phyloP scores from a whole-genome alignment of 2,329 filamentous ascomycete species.

The Curvularia sp. region DNA sequence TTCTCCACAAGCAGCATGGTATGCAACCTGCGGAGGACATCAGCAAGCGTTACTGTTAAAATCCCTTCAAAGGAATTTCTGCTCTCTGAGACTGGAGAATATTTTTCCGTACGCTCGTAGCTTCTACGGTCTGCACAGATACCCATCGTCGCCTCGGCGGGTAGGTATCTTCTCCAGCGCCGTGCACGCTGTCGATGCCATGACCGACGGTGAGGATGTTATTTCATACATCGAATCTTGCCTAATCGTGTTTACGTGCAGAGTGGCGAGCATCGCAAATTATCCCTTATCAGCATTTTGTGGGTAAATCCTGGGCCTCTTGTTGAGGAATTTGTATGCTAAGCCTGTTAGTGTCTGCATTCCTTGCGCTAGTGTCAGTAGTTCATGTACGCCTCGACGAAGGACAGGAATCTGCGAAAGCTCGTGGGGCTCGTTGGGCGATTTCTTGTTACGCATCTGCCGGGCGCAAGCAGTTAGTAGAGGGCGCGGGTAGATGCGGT shows the following conservation, averaged over 20 bases:
- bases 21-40: not conserved
- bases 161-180: not conserved
- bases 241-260: constrained; percentile 29
- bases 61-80: not conserved
- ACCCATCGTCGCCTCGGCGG: not conserved
- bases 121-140: not conserved
- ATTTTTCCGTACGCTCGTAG: not conserved
- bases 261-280: constrained; percentile 29
- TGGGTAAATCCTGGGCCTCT: constrained; percentile 21
- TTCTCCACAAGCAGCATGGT: not conserved
- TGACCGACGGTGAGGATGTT: constrained; percentile 4
- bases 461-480: constrained; percentile 25
- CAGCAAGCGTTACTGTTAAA: not conserved
- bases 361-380: constrained; percentile 43
- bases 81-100: no score
- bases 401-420: constrained; percentile 64
- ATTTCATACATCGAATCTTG: constrained; percentile 24
- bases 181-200: not conserved
- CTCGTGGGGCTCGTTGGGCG: constrained; percentile 67
- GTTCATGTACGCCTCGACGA: constrained; percentile 65
- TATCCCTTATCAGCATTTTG: constrained; percentile 36
- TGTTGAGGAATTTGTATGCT: constrained; percentile 15
- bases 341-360: constrained; percentile 42
- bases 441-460: constrained; percentile 31
- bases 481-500: constrained; percentile 22